Evolutionary conservation across 2,329 filamentous ascomycete genomes (phyloP).

Genomic region (Parastagonospora avenae): DNA sequence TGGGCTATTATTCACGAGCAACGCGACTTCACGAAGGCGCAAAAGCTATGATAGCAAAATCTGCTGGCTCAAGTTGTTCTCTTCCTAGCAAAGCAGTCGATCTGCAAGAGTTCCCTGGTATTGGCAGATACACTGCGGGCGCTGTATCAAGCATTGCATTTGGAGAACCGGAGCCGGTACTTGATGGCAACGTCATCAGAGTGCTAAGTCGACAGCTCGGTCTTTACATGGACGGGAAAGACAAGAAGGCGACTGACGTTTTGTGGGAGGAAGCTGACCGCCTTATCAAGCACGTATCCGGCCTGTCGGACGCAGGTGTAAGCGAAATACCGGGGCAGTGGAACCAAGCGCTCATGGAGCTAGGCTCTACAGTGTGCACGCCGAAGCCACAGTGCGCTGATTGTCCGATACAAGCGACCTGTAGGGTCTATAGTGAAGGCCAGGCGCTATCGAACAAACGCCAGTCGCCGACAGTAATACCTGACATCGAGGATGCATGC

Average conservation of each 20-base stretch:
- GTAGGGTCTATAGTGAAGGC: conserved; percentile 42
- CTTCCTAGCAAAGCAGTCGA: conserved; percentile 56
- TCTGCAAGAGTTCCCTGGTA: conserved; percentile 61
- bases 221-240: conserved; percentile 61
- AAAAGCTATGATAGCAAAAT: conserved; percentile 52
- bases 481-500: conserved; percentile 41
- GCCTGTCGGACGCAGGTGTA: conserved; percentile 27
- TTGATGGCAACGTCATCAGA: conserved; percentile 67
- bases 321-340: conserved; percentile 63
- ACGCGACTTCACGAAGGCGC: conserved; percentile 65
- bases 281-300: conserved; percentile 59
- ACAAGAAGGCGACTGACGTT: conserved; percentile 59
- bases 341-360: conserved; percentile 70
- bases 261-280: conserved; percentile 65
- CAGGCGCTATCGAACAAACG: conserved; percentile 22
- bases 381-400: conserved; percentile 62
- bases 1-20: conserved; percentile 70
- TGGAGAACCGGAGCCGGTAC: conserved; percentile 63
- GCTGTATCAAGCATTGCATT: conserved; percentile 68
- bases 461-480: conserved; percentile 10
- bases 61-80: conserved; percentile 49
- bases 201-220: conserved; percentile 67
- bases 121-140: conserved; percentile 67
- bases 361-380: conserved; percentile 66
- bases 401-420: conserved; percentile 41